A percentile compares a stretch with the other conserved stretches of the same genome.
phyloP scores from a whole-genome alignment of 768 basidiomycete genomes.

The Lentinula detonsa region DNA sequence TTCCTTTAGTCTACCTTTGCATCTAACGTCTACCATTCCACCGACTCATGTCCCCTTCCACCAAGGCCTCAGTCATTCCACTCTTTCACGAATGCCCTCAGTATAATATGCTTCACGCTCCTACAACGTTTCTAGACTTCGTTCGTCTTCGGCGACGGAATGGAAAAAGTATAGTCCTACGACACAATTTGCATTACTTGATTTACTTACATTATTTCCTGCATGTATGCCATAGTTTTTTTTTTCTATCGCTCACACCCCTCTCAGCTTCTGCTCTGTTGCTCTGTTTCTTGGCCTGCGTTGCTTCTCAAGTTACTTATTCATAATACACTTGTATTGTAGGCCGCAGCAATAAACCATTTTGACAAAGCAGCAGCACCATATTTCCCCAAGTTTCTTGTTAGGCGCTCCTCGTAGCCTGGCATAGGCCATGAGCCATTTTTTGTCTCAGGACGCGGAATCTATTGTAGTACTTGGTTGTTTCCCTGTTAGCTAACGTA shows the following conservation, averaged over 20 bases:
- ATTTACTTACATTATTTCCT: not conserved
- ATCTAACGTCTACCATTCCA: not conserved
- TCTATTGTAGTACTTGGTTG: no score
- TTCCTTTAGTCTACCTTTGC: slow-evolving; percentile 7
- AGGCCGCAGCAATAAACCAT: slow-evolving; percentile 4
- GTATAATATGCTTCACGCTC: slow-evolving; percentile 2
- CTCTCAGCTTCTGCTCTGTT: not conserved
- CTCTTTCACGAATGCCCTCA: not conserved
- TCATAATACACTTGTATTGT: not conserved
- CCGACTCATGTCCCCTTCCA: not conserved
- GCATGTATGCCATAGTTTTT: slow-evolving; percentile 2
- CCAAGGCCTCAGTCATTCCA: not conserved
- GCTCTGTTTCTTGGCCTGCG: not conserved
- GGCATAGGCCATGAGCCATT: no score
- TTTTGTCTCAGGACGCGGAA: no score
- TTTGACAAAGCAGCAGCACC: not conserved
- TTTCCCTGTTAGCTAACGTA: no score
- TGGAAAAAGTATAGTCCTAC: slow-evolving; percentile 4
- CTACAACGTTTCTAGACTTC: not conserved
- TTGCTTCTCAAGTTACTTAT: slow-evolving; percentile 1
- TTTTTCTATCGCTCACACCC: not conserved
- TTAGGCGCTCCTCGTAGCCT: no score
- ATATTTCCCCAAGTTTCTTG: not conserved
- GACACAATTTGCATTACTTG: not conserved
- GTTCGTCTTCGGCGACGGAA: not conserved